Percentiles rank a stretch among this genome's conserved stretches.
Evolutionary conservation across 495 filamentous ascomycete genomes (phyloP).

Genomic region (Xylaria nigripes): DNA sequence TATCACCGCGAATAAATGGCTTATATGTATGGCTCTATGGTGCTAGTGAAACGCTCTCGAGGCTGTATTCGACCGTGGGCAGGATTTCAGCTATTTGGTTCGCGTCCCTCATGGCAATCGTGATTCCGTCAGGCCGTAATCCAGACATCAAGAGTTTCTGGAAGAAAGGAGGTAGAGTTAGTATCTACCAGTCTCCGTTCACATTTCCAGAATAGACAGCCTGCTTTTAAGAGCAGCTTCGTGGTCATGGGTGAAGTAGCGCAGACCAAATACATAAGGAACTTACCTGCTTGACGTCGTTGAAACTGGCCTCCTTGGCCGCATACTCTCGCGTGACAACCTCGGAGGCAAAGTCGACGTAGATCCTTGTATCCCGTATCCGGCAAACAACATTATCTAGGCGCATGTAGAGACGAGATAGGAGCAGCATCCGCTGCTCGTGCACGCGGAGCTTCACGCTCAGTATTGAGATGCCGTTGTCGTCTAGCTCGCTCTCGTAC

Average conservation of each 20-base stretch:
- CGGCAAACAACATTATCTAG: conserved; percentile 82
- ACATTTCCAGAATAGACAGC: too few relatives aligned
- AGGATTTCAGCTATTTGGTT: conserved; percentile 68
- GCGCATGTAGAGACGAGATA: conserved; percentile 86
- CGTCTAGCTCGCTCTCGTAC: conserved; percentile 95
- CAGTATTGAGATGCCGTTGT: conserved; percentile 86
- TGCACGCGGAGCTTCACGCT: conserved; percentile 88
- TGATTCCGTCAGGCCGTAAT: conserved; percentile 55
- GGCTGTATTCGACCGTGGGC: conserved; percentile 53
- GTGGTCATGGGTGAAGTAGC: too few relatives aligned
- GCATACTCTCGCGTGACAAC: conserved; percentile 86
- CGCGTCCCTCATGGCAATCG: conserved; percentile 72
- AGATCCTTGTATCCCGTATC: conserved; percentile 82
- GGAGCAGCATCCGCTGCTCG: conserved; percentile 72
- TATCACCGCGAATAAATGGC: too few relatives aligned
- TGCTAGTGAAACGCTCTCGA: conserved; percentile 38
- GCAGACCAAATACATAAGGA: background rate
- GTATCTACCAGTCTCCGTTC: background rate
- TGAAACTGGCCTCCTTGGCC: conserved; percentile 71
- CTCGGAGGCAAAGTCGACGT: conserved; percentile 75
- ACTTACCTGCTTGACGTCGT: conserved; percentile 63
- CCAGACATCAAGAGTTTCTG: conserved; percentile 63
- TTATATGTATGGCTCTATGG: background rate
- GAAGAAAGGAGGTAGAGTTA: conserved; percentile 7
- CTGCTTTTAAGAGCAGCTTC: too few relatives aligned